These are phyloP conservation scores for Strigomonas culicis DNA, from an alignment of 208 protist genomes.

Conservation along the genomic window DNA sequence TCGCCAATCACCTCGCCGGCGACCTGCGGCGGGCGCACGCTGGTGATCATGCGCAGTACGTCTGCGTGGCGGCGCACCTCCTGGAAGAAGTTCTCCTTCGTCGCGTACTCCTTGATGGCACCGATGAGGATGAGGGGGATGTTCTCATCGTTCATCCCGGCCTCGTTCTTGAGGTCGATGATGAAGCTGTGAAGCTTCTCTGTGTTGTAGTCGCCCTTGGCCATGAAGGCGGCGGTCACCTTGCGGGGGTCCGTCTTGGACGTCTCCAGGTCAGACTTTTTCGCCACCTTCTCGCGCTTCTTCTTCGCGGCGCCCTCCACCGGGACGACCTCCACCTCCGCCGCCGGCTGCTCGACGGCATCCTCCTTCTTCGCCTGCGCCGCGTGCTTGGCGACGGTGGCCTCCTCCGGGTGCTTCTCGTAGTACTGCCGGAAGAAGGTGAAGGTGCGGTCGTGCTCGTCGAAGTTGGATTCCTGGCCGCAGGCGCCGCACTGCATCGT, in stretches of 20 bases:
- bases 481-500: conserved; percentile 73
- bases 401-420: conserved; percentile 56
- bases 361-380: conserved; percentile 37
- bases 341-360: conserved; percentile 13
- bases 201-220: not conserved
- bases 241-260: conserved; percentile 16
- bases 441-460: conserved; percentile 38
- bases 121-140: conserved; percentile 36
- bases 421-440: conserved; percentile 67
- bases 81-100: conserved; percentile 12
- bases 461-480: conserved; percentile 36
- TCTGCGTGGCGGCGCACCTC: conserved; percentile 18
- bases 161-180: conserved; percentile 3
- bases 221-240: conserved; percentile 17
- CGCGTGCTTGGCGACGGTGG: conserved; percentile 42
- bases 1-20: not conserved
- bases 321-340: conserved; percentile 13
- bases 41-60: not conserved
- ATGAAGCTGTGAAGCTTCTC: not conserved
- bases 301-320: conserved; percentile 16
- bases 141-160: conserved; percentile 26
- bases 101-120: conserved; percentile 40
- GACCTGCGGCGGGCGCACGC: not conserved
- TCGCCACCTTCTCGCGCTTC: not conserved
- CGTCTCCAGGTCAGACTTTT: conserved; percentile 19